phyloP scores from a whole-genome alignment of 202 grass and related monocot species.

The Zizania palustris region DNA sequence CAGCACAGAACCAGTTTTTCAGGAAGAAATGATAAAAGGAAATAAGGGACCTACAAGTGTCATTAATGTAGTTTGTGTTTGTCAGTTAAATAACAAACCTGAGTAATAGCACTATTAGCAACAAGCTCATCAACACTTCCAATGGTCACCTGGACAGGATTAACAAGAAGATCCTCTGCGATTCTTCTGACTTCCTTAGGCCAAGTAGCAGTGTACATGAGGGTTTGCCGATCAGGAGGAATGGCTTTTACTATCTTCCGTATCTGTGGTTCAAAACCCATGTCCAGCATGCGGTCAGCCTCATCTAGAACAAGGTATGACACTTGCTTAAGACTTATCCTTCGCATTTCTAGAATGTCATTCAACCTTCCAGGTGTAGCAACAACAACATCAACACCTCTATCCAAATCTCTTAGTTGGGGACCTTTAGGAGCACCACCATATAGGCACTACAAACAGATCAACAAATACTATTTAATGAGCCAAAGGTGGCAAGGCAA shows the following conservation, averaged over 20 bases:
- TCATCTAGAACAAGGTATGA: constrained; percentile 97
- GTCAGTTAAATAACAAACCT: constrained; percentile 46
- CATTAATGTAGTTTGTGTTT: not conserved
- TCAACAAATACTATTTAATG: constrained; percentile 9
- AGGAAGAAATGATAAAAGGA: not conserved
- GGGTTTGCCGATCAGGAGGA: constrained; percentile 83
- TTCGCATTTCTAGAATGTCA: constrained; percentile 97
- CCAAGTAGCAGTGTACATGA: constrained; percentile 99
- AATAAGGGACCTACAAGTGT: constrained; percentile 21
- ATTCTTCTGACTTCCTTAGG: constrained; percentile 94
- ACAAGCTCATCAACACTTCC: constrained; percentile 94
- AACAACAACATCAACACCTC: constrained; percentile 97
- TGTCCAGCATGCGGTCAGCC: constrained; percentile 97
- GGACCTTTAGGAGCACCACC: constrained; percentile 97
- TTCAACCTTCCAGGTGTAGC: constrained; percentile 97
- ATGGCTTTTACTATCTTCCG: constrained; percentile 88
- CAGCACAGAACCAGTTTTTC: not conserved
- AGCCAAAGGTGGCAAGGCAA: not conserved
- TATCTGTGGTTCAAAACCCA: constrained; percentile 99
- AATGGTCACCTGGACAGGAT: constrained; percentile 97
- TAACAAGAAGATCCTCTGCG: constrained; percentile 84
- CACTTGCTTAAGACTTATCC: constrained; percentile 80
- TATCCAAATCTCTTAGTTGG: constrained; percentile 86
- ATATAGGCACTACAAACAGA: constrained; percentile 76
- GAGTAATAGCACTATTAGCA: constrained; percentile 94